Evolutionary conservation across 352 stramenopile genomes (phyloP).

Genomic region (Stephanocyclus meneghinianus): DNA sequence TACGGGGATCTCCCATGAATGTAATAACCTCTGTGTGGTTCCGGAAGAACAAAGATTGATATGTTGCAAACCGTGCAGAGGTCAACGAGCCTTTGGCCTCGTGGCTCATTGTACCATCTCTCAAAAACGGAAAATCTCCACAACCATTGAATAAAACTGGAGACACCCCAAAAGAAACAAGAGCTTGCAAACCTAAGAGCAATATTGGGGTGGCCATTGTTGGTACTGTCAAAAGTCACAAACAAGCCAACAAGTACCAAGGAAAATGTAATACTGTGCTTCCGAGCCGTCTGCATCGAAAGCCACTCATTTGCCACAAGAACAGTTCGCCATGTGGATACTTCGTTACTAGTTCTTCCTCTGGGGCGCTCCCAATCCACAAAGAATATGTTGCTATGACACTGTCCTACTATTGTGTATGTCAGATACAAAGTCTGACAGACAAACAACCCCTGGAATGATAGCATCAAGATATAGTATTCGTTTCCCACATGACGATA

Average conservation of each 20-base stretch:
- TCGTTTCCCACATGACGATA: constrained; percentile 85
- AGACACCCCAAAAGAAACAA: constrained; percentile 85
- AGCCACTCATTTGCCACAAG: constrained; percentile 93
- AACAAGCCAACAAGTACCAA: constrained; percentile 88
- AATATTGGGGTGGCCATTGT: constrained; percentile 82
- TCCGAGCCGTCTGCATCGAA: constrained; percentile 86
- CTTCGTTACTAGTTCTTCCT: constrained; percentile 45
- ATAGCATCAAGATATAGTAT: constrained; percentile 82
- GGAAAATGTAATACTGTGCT: constrained; percentile 85
- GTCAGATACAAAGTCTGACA: constrained; percentile 86
- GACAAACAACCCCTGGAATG: constrained; percentile 85
- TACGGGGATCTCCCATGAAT: constrained; percentile 92
- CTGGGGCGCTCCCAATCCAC: constrained; percentile 90
- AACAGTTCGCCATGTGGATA: constrained; percentile 92
- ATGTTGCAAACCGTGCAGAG: constrained; percentile 92
- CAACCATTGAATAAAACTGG: constrained; percentile 84
- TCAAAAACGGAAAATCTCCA: constrained; percentile 89
- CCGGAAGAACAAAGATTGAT: constrained; percentile 88
- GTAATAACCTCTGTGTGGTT: constrained; percentile 92
- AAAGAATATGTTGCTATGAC: constrained; percentile 87
- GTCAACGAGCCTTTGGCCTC: constrained; percentile 87
- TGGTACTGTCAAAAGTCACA: constrained; percentile 73
- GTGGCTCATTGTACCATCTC: constrained; percentile 70
- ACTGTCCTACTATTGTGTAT: constrained; percentile 85
- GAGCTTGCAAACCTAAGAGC: constrained; percentile 89